Percentiles rank a stretch among this genome's conserved stretches.
These are phyloP conservation scores for Wickerhamiella azyma DNA, from an alignment of 805 yeast genomes.

Conservation along the genomic window DNA sequence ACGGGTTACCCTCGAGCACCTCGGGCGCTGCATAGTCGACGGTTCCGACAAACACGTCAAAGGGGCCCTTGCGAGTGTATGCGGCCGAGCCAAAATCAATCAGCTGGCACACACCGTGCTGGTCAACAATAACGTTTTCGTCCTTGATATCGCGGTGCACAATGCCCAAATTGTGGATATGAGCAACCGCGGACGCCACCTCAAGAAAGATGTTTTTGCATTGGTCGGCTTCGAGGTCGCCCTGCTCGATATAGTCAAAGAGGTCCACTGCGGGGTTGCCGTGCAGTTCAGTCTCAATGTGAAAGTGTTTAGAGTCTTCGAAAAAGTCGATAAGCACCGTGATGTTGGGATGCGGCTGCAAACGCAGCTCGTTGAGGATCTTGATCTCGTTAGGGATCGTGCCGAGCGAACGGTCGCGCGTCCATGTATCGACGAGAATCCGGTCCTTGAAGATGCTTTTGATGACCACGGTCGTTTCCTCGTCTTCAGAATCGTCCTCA, in stretches of 20 bases:
- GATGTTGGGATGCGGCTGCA: constrained; percentile 75
- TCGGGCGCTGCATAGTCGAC: constrained; percentile 97
- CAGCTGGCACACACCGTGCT: constrained; percentile 57
- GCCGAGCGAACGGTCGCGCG: constrained; percentile 77
- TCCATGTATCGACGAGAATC: constrained; percentile 95
- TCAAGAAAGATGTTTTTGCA: constrained; percentile 69
- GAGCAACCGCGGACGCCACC: constrained; percentile 62
- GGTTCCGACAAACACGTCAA: constrained; percentile 95
- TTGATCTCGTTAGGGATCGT: constrained; percentile 95
- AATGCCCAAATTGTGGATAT: constrained; percentile 69
- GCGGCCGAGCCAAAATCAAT: constrained; percentile 97
- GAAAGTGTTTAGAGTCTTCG: constrained; percentile 81
- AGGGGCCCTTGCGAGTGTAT: constrained; percentile 78
- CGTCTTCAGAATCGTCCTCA: constrained; percentile 30
- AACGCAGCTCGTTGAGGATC: constrained; percentile 61
- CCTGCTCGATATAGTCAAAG: constrained; percentile 81
- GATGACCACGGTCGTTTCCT: constrained; percentile 50
- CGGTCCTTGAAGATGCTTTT: constrained; percentile 87
- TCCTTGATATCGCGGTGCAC: constrained; percentile 93
- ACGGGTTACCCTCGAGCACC: constrained; percentile 74
- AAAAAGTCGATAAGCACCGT: constrained; percentile 79
- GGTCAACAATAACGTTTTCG: constrained; percentile 82
- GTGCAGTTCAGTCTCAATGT: constrained; percentile 82
- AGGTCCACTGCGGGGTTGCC: constrained; percentile 85
- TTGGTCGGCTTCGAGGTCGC: constrained; percentile 67